Percentiles rank a stretch among this genome's conserved stretches.
phyloP scores from a whole-genome alignment of 176 grass and related monocot species.

The Musa troglodytarum region DNA sequence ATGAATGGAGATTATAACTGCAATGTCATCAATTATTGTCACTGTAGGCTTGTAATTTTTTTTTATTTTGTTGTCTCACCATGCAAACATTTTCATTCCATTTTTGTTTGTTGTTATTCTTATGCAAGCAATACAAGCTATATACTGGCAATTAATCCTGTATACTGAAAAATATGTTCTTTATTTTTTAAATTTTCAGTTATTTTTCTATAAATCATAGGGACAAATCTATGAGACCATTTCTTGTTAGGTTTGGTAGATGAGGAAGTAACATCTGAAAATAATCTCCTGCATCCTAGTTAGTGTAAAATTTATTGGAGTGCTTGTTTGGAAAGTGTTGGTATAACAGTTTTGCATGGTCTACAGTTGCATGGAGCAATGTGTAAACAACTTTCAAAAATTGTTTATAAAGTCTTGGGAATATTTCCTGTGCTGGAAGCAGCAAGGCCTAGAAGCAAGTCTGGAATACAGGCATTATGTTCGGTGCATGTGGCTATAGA shows the following conservation, averaged over 20 bases:
- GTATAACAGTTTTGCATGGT: slow-evolving; percentile 21
- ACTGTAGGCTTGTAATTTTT: not conserved
- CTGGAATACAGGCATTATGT: slow-evolving; percentile 52
- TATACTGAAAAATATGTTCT: not conserved
- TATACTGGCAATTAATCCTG: not conserved
- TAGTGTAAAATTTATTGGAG: slow-evolving; percentile 4
- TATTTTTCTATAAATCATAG: not conserved
- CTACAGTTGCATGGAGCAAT: slow-evolving; percentile 68
- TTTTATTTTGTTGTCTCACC: not conserved
- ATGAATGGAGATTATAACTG: not conserved
- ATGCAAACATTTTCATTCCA: not conserved
- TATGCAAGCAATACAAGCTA: not conserved
- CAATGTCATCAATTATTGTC: slow-evolving; percentile 4
- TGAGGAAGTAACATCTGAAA: not conserved
- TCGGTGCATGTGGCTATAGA: slow-evolving; percentile 44
- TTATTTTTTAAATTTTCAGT: not conserved
- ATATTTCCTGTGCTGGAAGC: slow-evolving; percentile 49
- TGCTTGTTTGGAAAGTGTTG: slow-evolving; percentile 15
- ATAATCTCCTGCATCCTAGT: slow-evolving; percentile 4
- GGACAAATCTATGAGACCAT: too few relatives aligned
- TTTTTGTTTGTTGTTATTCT: not conserved
- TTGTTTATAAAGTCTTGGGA: slow-evolving; percentile 45
- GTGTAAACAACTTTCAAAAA: slow-evolving; percentile 49
- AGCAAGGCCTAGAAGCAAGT: slow-evolving; percentile 39
- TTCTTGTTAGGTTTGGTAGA: not conserved